A percentile compares a stretch with the other conserved stretches of the same genome.
Evolutionary conservation across 164 flowering plant genomes (phyloP).

Genomic region (Dillenia suffruticosa): DNA sequence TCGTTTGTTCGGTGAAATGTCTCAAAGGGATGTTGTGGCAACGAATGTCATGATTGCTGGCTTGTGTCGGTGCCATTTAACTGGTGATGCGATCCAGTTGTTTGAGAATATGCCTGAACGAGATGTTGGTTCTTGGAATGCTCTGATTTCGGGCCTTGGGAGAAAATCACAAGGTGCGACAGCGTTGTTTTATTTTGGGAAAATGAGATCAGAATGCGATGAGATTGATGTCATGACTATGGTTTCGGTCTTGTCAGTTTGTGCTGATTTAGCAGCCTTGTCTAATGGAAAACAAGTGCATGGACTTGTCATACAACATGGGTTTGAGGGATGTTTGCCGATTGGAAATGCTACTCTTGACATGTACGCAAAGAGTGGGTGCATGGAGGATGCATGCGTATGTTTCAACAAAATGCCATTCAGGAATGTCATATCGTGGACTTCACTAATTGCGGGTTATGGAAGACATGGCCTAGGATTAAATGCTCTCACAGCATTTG

Average conservation of each 20-base stretch:
- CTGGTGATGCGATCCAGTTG: slow-evolving; percentile 26
- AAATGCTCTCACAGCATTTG: slow-evolving; percentile 28
- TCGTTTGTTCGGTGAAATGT: slow-evolving; percentile 31
- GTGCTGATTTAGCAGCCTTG: slow-evolving; percentile 28
- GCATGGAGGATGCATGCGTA: slow-evolving; percentile 25
- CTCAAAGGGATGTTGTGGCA: slow-evolving; percentile 30
- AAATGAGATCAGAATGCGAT: slow-evolving; percentile 26
- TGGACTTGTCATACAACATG: slow-evolving; percentile 27
- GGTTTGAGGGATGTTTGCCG: slow-evolving; percentile 25
- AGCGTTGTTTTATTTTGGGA: slow-evolving; percentile 22
- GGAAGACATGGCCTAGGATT: slow-evolving; percentile 35
- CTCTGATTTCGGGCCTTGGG: slow-evolving; percentile 32
- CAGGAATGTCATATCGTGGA: slow-evolving; percentile 41
- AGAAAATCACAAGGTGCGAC: slow-evolving; percentile 17
- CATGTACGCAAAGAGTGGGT: slow-evolving; percentile 44
- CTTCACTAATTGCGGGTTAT: slow-evolving; percentile 35
- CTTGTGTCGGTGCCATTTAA: slow-evolving; percentile 18
- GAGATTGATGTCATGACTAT: slow-evolving; percentile 27
- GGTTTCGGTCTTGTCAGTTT: slow-evolving; percentile 28
- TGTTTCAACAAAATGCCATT: slow-evolving; percentile 29
- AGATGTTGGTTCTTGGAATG: slow-evolving; percentile 42
- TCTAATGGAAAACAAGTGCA: slow-evolving; percentile 29
- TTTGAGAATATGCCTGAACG: slow-evolving; percentile 23
- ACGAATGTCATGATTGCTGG: slow-evolving; percentile 33
- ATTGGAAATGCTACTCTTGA: slow-evolving; percentile 37